Base-by-base conservation (phyloP, 2,329 filamentous ascomycete genomes). In the Colletotrichum echinochloae region DNA sequence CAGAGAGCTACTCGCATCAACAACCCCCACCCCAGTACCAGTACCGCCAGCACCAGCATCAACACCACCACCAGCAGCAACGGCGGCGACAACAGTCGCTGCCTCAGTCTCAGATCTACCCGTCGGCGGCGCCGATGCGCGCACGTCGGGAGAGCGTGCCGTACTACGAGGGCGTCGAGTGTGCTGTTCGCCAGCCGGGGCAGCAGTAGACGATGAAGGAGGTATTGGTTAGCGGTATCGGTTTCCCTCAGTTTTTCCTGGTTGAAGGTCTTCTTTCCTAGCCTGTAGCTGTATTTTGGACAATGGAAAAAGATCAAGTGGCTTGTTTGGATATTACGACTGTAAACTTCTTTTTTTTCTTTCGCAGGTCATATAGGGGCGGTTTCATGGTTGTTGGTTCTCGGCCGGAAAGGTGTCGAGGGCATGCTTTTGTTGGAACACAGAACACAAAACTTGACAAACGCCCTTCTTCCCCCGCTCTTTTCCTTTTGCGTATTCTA, bases 381-480 rank as follows among this genome's bases (percentile, higher is more conserved):
- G n/a, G 16, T 20, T 20, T 20, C 11, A 46, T n/a, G 41, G 23
- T 16, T 28, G 16, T 23, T 48, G n/a, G 44, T 20, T 35, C 18
- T 60, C 28, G 59, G 30, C 23, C 44, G 64, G 63, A 55, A 62
- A 41, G 52, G 52, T n/a, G 46, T 28, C n/a, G 41, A 20, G 14
- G 54, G 52, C 65, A 54, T 54, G 28, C 59, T 55, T 18, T 60
- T 26, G 30, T 18, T 60, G 57, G 46, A 70, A 46, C 51, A 71
- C 68, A 69, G 59, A n/a, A 69, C 68, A 65, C 59, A 44, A 49
- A 70, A 37, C 44, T 49, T n/a, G 44, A 51, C 51, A 54, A 64
- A 55, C 12, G n/a, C 57, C 41, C 51, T 37, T 37, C 60, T 41
- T 11, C 41, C 41, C 41, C 18, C 7, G 41, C 20, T 48, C 30